Conservation (phyloP, 345 rosid genomes). For the Trapa incisa region DNA sequence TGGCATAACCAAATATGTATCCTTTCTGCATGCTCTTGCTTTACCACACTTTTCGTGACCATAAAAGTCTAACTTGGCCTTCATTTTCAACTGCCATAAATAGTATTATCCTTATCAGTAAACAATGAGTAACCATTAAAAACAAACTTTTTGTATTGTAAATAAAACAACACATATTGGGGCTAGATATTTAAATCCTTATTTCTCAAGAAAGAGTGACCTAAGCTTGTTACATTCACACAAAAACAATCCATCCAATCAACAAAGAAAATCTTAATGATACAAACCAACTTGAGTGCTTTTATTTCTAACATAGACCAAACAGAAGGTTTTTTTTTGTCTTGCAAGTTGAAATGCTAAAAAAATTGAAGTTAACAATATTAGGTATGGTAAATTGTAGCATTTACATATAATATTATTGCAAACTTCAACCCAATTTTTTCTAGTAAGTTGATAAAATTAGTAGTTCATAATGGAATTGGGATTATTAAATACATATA, state of each 20-base stretch:
- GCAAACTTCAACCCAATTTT: neutral
- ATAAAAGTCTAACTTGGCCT: conserved; percentile 21
- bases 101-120: neutral
- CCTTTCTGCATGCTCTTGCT: conserved; percentile 24
- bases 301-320: neutral
- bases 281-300: neutral
- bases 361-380: neutral
- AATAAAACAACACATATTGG: neutral
- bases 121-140: neutral
- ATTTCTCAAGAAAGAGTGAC: neutral
- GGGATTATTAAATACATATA: too few relatives aligned
- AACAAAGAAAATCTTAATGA: neutral
- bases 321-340: neutral
- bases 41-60: conserved; percentile 18
- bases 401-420: neutral
- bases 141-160: neutral
- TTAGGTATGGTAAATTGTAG: neutral
- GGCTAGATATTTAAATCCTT: neutral
- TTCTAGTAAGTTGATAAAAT: neutral
- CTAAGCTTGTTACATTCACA: neutral
- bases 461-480: too few relatives aligned
- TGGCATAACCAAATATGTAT: conserved; percentile 14
- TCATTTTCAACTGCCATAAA: neutral
- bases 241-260: neutral
- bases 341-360: neutral